Evolutionary conservation across 495 filamentous ascomycete species (phyloP), one percentile per base, ranked within the genome.

Genomic region (Aspergillus heteromorphus): DNA sequence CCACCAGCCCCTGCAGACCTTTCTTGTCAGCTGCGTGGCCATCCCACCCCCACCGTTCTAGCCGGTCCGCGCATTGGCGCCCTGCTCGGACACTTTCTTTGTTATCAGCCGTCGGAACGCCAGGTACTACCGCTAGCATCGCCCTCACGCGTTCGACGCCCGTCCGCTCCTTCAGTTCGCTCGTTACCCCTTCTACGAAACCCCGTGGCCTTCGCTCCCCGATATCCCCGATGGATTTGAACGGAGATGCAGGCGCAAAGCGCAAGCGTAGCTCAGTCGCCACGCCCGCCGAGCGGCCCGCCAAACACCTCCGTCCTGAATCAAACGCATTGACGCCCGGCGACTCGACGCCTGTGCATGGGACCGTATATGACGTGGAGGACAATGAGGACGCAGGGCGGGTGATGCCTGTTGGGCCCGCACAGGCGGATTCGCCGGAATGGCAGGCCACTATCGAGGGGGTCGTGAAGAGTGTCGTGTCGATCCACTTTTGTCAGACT

Each of bases 401-500:
- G 16, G 45, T 73, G 31, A 45, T 79, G 40, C 56, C 74, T 5
- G 61, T 79, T 55, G 66, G 69, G 6, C 67, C 78, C 45, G 79
- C 81, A 1, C 76, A 83, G 29, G 82, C 88, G 36, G 92, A 98
- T 61, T 92, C 90, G 8, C 89, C 87, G 23, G 95, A 98, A 71
- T 99, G 93, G 93, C 95, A 97, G 67, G 87, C 83, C 11, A 96
- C 92, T 2, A 96, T 99, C 58, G 91, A 97, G 74, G 83, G 80
- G 40, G 95, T 97, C 2, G 92, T 99, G 19, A 81, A 83, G 57
- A 95, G 87, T 49, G 93, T 97, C 1, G 95, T 99, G 27, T 95
- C 91, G 11, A 97, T 99, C 67, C 89, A 95, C 56, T 99, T 99
- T 76, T 97, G 92, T 67, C 92, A 97, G 75, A 97, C 95, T 0